Conservation (phyloP, 1,139 yeast genomes). For the Meyerozyma elateridarum region DNA sequence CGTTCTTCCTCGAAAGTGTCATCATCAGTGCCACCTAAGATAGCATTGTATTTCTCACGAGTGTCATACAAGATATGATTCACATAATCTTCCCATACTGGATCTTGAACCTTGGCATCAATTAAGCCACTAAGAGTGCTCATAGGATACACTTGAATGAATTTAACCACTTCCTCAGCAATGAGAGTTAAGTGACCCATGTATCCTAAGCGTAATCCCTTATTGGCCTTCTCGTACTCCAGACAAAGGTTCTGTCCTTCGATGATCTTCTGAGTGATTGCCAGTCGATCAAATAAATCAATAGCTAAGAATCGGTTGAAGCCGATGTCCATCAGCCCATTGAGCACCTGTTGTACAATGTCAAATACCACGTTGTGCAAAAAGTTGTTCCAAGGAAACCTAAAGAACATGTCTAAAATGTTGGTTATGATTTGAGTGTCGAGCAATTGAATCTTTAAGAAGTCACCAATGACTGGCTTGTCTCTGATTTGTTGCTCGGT, state of each 20-base stretch:
- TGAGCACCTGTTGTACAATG: constrained; percentile 91
- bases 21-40: constrained; percentile 64
- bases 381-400: constrained; percentile 96
- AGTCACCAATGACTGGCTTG: constrained; percentile 85
- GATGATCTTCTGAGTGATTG: constrained; percentile 72
- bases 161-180: constrained; percentile 96
- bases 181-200: constrained; percentile 96
- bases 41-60: constrained; percentile 92
- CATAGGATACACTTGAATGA: constrained; percentile 70
- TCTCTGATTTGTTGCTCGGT: constrained; percentile 58
- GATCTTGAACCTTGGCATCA: constrained; percentile 53
- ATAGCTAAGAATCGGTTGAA: constrained; percentile 86
- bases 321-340: constrained; percentile 84
- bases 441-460: constrained; percentile 75
- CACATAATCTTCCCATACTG: constrained; percentile 80
- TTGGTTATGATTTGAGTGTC: constrained; percentile 78
- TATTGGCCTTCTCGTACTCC: constrained; percentile 50
- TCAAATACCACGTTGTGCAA: constrained; percentile 97
- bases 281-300: constrained; percentile 76
- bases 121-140: constrained; percentile 56
- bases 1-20: constrained; percentile 3
- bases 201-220: constrained; percentile 61
- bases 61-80: constrained; percentile 81
- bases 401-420: constrained; percentile 78
- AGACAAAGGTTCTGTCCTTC: constrained; percentile 55